Base-by-base conservation (phyloP, 2,329 filamentous ascomycete genomes). In the Ophiostoma sp. region DNA sequence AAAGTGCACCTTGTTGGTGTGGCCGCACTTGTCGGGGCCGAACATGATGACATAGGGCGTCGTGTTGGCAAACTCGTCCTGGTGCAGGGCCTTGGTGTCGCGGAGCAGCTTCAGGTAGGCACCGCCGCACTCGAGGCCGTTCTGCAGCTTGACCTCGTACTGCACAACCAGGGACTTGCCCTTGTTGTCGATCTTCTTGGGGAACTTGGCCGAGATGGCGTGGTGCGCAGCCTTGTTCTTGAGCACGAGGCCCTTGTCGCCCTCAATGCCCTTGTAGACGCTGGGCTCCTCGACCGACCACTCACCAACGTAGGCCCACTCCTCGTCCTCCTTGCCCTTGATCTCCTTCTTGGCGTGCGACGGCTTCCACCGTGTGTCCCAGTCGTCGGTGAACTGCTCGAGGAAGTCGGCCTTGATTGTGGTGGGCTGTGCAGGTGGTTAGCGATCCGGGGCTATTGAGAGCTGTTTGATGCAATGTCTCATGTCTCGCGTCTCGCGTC, bases 11-110 rank as follows among this genome's bases (percentile, higher is more conserved):
- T 98, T 98, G 89, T 99, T 99, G 81, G 92, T 98, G 79, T 92
- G 87, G 80, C 95, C 95, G 80, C 95, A 99, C 89, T 98, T 98
- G 85, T 99, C 95, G 75, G 95, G 95, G 74, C 95, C 95, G 79
- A 99, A 99, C 95, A 99, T 99, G 86, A 99, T 96, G 75, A 99
- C 91, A 78, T 99, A 99, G 65, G 95, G 95, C 60, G 94, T 97
- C 71, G 90, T 88, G 82, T 99, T 98, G 80, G 91, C 92, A 85
- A 99, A 99, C 84, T 99, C 95, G 73, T 98, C 94, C 76, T 92
- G 88, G 84, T 97, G 92, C 75, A 99, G 92, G 79, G 92, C 90
- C 85, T 94, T 93, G 86, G 95, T 98, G 79, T 99, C 93, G 75
- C 96, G 91, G 74, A 99, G 91, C 74, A 99, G 91, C 89, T 99